phyloP scores from a whole-genome alignment of 305 asterid genomes.

The Solanum hybrid region DNA sequence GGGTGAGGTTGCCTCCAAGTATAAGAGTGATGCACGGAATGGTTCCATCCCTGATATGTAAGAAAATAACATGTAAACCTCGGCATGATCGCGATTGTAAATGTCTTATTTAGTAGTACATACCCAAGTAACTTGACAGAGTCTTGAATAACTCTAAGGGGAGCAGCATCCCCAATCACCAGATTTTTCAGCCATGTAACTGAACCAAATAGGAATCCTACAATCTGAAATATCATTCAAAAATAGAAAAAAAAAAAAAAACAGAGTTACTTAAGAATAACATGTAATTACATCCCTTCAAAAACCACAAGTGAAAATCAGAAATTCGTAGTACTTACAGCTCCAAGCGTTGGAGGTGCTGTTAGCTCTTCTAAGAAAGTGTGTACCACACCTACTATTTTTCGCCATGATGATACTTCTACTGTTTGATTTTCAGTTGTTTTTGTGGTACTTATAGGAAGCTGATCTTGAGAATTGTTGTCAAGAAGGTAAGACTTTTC shows the following conservation, averaged over 20 bases:
- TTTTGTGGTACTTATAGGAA: slow-evolving; percentile 8
- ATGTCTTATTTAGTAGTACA: neutral
- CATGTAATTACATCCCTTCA: neutral
- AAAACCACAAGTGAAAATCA: neutral
- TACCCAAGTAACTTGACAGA: slow-evolving; percentile 58
- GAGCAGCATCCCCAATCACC: slow-evolving; percentile 59
- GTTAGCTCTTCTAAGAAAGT: slow-evolving; percentile 50
- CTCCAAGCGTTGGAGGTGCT: slow-evolving; percentile 66
- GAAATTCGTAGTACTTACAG: slow-evolving; percentile 26
- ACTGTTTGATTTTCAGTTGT: neutral
- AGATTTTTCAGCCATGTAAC: slow-evolving; percentile 53
- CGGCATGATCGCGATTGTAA: neutral
- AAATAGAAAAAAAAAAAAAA: neutral
- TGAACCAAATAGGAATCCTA: slow-evolving; percentile 58
- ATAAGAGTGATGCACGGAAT: slow-evolving; percentile 78
- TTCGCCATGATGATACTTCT: slow-evolving; percentile 19
- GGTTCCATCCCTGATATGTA: slow-evolving; percentile 49
- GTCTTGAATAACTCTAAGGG: slow-evolving; percentile 51
- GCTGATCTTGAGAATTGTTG: slow-evolving; percentile 18
- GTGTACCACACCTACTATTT: slow-evolving; percentile 24
- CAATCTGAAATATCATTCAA: slow-evolving; percentile 23
- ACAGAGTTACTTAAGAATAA: neutral
- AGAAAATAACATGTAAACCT: neutral
- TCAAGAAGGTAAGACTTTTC: slow-evolving; percentile 41
- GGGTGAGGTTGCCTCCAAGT: slow-evolving; percentile 76